Percentiles rank a stretch among this genome's conserved stretches.
phyloP scores from a whole-genome alignment of 305 asterid genomes.

The Withania somnifera region DNA sequence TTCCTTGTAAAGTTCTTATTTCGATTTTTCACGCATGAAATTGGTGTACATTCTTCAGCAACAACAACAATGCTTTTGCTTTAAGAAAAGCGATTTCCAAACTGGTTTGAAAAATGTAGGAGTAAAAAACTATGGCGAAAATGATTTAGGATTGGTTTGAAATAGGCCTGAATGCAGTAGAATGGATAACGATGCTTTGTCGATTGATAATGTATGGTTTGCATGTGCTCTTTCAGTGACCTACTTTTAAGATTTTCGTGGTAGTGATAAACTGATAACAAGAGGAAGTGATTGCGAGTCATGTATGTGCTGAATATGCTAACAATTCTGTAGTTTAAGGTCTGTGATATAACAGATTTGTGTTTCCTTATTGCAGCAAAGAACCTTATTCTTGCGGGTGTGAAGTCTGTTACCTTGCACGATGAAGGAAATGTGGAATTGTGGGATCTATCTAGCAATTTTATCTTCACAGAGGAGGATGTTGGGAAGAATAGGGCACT shows the following conservation, averaged over 20 bases:
- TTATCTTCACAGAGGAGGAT: conserved; percentile 44
- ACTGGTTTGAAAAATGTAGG: background rate
- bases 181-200: background rate
- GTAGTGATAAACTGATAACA: background rate
- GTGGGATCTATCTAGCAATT: conserved; percentile 53
- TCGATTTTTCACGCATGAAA: background rate
- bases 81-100: no score
- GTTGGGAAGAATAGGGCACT: conserved; percentile 54
- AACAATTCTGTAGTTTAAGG: background rate
- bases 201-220: background rate
- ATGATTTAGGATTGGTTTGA: background rate
- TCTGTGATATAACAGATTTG: background rate
- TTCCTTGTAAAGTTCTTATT: background rate
- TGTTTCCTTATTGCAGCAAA: conserved; percentile 32
- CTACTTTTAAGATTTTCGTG: background rate
- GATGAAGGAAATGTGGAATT: conserved; percentile 43
- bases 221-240: background rate
- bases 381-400: conserved; percentile 54
- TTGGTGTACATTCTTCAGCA: background rate
- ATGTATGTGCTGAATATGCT: background rate
- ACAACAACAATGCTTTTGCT: no score
- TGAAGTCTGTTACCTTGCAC: conserved; percentile 49
- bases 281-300: background rate
- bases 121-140: background rate
- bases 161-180: background rate